Evolutionary conservation across 257 asterid genomes (phyloP).

Genomic region (Linderniella brevidens): DNA sequence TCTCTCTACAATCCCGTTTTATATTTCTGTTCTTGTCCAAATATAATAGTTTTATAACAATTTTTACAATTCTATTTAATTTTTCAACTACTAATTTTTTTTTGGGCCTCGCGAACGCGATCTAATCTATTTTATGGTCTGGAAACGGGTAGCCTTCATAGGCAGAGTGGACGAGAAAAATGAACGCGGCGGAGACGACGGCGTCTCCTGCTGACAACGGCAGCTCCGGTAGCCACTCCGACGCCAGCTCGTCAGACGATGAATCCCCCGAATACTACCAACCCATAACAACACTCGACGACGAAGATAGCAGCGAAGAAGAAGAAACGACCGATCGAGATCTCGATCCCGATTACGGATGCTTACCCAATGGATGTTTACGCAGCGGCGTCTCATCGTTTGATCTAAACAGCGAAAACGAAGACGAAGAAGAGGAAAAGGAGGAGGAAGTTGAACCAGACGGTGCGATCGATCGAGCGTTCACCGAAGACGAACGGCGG

Average conservation of each 20-base stretch:
- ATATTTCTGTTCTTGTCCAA: too few relatives aligned
- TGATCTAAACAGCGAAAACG: conserved; percentile 38
- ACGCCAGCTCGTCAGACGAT: conserved; percentile 25
- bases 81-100: too few relatives aligned
- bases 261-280: conserved; percentile 48
- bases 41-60: too few relatives aligned
- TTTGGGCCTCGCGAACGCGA: too few relatives aligned
- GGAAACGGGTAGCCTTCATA: too few relatives aligned
- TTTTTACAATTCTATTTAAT: too few relatives aligned
- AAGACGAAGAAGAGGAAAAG: conserved; percentile 22
- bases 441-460: conserved; percentile 31
- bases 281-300: conserved; percentile 35
- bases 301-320: conserved; percentile 15
- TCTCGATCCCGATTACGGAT: conserved; percentile 12
- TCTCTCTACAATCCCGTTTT: too few relatives aligned
- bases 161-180: too few relatives aligned
- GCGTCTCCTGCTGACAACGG: conserved; percentile 18
- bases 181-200: conserved; percentile 9
- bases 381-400: conserved; percentile 41
- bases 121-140: too few relatives aligned
- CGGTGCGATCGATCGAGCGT: conserved; percentile 38
- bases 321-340: conserved; percentile 17
- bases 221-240: conserved; percentile 47
- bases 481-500: conserved; percentile 65
- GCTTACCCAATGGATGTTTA: conserved; percentile 40